Conservation (phyloP, 2,329 filamentous ascomycete species). For the Monosporascus sp. region DNA sequence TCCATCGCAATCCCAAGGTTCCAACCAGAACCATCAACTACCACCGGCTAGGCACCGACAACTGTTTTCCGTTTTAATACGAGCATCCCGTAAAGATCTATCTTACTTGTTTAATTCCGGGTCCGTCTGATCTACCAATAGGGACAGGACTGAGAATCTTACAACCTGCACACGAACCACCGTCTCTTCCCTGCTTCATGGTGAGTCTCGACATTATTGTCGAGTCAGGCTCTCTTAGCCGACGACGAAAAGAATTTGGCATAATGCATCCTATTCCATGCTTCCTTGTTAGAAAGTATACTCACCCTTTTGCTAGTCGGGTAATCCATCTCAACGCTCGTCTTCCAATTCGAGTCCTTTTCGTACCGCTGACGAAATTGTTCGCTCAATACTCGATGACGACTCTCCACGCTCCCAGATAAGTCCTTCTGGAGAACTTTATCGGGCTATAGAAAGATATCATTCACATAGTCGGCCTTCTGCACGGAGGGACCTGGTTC, state of each 20-base stretch:
- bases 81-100: neutral
- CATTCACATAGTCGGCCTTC: slow-evolving; percentile 24
- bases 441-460: slow-evolving; percentile 37
- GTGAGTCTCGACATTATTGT: neutral
- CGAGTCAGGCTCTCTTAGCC: too few species aligned
- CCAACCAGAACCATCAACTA: too few species aligned
- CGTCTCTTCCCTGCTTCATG: slow-evolving; percentile 1
- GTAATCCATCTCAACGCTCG: slow-evolving; percentile 21
- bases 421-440: slow-evolving; percentile 39
- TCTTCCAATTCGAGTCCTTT: slow-evolving; percentile 20
- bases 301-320: slow-evolving; percentile 22
- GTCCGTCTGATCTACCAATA: neutral
- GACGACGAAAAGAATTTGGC: too few species aligned
- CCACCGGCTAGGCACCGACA: too few species aligned
- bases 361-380: slow-evolving; percentile 26
- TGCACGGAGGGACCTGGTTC: slow-evolving; percentile 14
- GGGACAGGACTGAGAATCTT: neutral
- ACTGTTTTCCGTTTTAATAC: neutral
- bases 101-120: too few species aligned
- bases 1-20: too few species aligned
- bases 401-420: slow-evolving; percentile 30
- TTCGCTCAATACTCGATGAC: slow-evolving; percentile 36
- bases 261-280: neutral
- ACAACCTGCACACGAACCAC: neutral
- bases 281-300: neutral